Conservation (phyloP, 1,284 basidiomycete species). For the Serendipita sp. region DNA sequence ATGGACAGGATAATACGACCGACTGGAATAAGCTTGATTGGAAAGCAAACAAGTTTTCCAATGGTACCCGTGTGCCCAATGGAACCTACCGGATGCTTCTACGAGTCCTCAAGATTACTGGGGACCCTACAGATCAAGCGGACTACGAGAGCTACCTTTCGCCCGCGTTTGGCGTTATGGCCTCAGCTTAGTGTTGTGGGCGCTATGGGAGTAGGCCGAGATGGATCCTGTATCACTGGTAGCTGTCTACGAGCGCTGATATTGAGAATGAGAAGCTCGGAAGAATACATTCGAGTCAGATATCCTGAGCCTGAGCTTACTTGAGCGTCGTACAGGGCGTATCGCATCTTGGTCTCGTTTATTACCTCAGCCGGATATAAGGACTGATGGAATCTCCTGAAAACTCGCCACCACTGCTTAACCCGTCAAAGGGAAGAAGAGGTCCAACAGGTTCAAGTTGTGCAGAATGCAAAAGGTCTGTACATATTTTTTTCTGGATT, state of each 20-base stretch:
- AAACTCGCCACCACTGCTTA: background rate
- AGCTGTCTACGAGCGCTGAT: no score
- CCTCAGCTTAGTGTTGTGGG: no score
- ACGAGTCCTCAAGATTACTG: constrained; percentile 44
- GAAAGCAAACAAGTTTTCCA: constrained; percentile 31
- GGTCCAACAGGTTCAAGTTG: background rate
- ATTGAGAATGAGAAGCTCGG: no score
- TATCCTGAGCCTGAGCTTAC: no score
- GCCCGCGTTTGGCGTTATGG: constrained; percentile 23
- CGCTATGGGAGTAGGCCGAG: no score
- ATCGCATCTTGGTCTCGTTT: no score
- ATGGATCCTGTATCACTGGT: no score
- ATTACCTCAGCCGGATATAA: no score
- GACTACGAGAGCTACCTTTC: constrained; percentile 47
- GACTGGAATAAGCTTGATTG: constrained; percentile 16
- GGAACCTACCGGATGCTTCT: constrained; percentile 39
- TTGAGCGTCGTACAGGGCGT: no score
- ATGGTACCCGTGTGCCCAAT: constrained; percentile 35
- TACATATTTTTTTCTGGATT: background rate
- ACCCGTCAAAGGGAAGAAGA: background rate
- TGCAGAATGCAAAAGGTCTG: background rate
- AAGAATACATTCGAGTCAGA: no score
- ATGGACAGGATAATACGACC: constrained; percentile 25
- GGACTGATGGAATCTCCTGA: background rate
- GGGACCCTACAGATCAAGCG: constrained; percentile 33